phyloP scores from a whole-genome alignment of 202 grass and related monocot genomes.

The Elaeis oleifera region DNA sequence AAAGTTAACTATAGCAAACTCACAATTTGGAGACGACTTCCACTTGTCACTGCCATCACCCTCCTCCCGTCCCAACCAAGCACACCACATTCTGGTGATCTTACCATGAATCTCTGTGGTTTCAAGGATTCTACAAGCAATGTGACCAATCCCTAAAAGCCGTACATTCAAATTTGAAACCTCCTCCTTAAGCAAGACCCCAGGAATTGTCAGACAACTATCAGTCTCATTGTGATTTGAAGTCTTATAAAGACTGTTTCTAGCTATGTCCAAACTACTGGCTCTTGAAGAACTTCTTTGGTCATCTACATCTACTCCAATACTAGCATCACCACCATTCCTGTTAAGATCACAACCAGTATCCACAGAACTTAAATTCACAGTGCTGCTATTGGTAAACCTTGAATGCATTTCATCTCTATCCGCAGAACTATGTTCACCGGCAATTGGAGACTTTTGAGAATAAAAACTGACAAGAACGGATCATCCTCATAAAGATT shows the following conservation, averaged over 20 bases:
- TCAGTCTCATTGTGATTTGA: slow-evolving; percentile 23
- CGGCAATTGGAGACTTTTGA: slow-evolving; percentile 42
- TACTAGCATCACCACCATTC: slow-evolving; percentile 6
- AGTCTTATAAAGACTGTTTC: slow-evolving; percentile 5
- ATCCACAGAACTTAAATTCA: slow-evolving; percentile 21
- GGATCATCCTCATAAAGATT: slow-evolving; percentile 41
- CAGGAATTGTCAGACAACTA: slow-evolving; percentile 50
- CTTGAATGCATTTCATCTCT: slow-evolving; percentile 42
- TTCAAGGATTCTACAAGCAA: slow-evolving; percentile 64
- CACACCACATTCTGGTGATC: slow-evolving; percentile 86
- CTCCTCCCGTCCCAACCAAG: slow-evolving; percentile 65
- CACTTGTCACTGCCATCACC: slow-evolving; percentile 8
- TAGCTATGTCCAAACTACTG: too few species aligned
- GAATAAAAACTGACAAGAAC: slow-evolving; percentile 28
- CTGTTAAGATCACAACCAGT: slow-evolving; percentile 6
- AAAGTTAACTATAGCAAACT: slow-evolving; percentile 78
- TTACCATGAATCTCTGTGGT: slow-evolving; percentile 37
- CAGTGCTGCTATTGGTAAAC: slow-evolving; percentile 10
- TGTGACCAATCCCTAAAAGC: slow-evolving; percentile 65
- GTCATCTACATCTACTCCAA: not conserved
- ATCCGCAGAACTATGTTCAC: slow-evolving; percentile 14
- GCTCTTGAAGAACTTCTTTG: slow-evolving; percentile 1
- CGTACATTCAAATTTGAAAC: slow-evolving; percentile 49
- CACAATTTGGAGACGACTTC: slow-evolving; percentile 37
- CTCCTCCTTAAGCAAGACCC: slow-evolving; percentile 61